phyloP scores from a whole-genome alignment of 192 early-diverging fungal genomes.

The Polychytrium aggregatum region DNA sequence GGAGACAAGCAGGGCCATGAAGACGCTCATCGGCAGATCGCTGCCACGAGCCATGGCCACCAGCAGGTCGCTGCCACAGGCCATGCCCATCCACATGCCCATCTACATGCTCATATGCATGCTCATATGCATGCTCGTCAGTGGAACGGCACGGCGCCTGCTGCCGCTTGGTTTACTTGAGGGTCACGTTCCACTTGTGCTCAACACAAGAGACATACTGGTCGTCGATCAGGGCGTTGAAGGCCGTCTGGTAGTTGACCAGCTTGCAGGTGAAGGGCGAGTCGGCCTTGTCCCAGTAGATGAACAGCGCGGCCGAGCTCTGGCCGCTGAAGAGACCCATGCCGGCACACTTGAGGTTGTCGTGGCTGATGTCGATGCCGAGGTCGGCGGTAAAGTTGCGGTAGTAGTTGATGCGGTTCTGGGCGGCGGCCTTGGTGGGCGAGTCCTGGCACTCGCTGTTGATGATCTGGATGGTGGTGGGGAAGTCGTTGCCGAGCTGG shows the following conservation, averaged over 20 bases:
- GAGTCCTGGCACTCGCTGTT: conserved; percentile 1
- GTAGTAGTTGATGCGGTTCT: conserved; percentile 6
- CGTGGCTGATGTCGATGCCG: background rate
- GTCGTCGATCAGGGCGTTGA: conserved; percentile 5
- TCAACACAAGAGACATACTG: conserved; percentile 1
- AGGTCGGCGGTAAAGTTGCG: background rate
- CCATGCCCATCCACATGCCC: too few species aligned
- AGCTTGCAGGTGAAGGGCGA: conserved; percentile 4
- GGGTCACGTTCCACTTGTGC: too few species aligned
- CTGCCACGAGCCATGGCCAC: too few species aligned
- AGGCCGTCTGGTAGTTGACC: conserved; percentile 4
- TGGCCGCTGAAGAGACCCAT: background rate
- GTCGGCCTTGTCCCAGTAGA: too few species aligned
- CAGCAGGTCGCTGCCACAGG: too few species aligned
- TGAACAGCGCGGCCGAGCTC: background rate
- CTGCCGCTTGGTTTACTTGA: too few species aligned
- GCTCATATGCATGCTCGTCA: too few species aligned
- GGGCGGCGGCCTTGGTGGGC: background rate
- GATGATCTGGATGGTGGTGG: conserved; percentile 3
- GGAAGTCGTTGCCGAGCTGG: background rate
- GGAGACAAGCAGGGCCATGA: too few species aligned
- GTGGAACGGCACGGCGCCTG: too few species aligned
- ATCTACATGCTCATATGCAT: too few species aligned
- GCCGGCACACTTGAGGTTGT: background rate
- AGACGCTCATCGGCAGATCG: too few species aligned